These are phyloP conservation scores for Trichoderma atrobrunneum DNA, from an alignment of 2,329 filamentous ascomycete species.

Conservation along the genomic window DNA sequence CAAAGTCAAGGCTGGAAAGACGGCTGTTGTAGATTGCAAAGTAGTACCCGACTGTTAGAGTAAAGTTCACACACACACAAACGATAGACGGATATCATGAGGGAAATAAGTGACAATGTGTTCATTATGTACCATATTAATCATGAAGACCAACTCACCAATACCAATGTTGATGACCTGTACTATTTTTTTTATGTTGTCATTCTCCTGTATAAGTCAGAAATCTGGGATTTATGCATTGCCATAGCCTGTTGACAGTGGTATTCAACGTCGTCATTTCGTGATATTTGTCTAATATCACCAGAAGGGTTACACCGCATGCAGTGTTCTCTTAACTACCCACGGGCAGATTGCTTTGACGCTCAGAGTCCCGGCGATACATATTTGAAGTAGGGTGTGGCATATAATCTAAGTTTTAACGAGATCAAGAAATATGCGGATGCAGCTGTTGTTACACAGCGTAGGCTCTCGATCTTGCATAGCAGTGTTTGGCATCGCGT, in stretches of 20 bases:
- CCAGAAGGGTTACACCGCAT: neutral
- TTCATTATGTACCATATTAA: neutral
- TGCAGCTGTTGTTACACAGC: neutral
- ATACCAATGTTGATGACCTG: neutral
- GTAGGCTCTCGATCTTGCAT: neutral
- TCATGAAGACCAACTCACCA: neutral
- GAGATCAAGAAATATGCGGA: neutral
- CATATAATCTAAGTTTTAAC: neutral
- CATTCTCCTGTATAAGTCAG: neutral
- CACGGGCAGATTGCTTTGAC: neutral
- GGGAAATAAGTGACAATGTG: neutral
- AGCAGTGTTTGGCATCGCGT: neutral
- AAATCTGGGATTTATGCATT: neutral
- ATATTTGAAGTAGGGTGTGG: neutral
- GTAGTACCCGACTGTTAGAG: neutral
- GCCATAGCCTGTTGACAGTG: neutral
- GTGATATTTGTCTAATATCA: neutral
- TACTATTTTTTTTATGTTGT: neutral
- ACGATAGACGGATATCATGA: no score
- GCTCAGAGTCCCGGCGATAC: neutral
- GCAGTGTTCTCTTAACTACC: neutral
- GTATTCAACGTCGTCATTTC: neutral
- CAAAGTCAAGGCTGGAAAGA: neutral
- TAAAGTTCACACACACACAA: no score
- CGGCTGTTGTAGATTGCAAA: neutral